These are phyloP conservation scores for Sporobolus alterniflorus DNA, from an alignment of 202 grass and related monocot genomes.

Conservation along the genomic window DNA sequence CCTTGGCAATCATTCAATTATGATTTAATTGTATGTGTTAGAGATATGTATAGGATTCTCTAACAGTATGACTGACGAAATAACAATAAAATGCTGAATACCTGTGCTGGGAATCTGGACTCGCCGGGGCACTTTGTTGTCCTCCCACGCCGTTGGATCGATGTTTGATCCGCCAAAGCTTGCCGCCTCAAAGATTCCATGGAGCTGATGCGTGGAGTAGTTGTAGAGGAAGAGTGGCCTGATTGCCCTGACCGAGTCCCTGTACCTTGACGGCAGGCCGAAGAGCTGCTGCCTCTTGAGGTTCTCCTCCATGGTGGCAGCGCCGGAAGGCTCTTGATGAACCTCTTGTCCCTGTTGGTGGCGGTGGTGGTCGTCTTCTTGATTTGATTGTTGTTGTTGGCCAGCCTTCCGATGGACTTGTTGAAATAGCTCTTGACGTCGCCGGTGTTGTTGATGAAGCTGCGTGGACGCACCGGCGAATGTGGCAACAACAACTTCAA, in stretches of 20 bases:
- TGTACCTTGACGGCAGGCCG: constrained; percentile 93
- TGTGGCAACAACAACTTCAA: no score
- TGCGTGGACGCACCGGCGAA: no score
- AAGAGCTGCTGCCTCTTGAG: constrained; percentile 91
- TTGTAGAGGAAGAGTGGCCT: constrained; percentile 99
- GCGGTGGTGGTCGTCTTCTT: constrained; percentile 10
- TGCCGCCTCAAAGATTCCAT: constrained; percentile 95
- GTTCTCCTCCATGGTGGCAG: constrained; percentile 99
- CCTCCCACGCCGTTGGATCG: constrained; percentile 95
- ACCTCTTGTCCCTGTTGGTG: constrained; percentile 64
- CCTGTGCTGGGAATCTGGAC: constrained; percentile 97
- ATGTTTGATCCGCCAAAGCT: constrained; percentile 99
- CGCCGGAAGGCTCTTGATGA: constrained; percentile 97
- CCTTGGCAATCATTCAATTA: no score
- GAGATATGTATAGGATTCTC: no score
- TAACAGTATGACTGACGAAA: no score
- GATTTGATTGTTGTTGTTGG: constrained; percentile 43
- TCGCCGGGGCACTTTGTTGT: constrained; percentile 97
- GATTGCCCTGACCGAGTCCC: constrained; percentile 94
- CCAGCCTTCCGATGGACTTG: constrained; percentile 86
- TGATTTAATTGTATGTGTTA: no score
- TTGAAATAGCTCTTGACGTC: constrained; percentile 91
- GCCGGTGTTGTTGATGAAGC: constrained; percentile 1
- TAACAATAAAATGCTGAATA: constrained; percentile 20
- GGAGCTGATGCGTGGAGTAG: constrained; percentile 97